Percentiles rank a stretch among this genome's conserved stretches.
Conservation (phyloP, 1,139 yeast species). For the Kodamaea plutei region DNA sequence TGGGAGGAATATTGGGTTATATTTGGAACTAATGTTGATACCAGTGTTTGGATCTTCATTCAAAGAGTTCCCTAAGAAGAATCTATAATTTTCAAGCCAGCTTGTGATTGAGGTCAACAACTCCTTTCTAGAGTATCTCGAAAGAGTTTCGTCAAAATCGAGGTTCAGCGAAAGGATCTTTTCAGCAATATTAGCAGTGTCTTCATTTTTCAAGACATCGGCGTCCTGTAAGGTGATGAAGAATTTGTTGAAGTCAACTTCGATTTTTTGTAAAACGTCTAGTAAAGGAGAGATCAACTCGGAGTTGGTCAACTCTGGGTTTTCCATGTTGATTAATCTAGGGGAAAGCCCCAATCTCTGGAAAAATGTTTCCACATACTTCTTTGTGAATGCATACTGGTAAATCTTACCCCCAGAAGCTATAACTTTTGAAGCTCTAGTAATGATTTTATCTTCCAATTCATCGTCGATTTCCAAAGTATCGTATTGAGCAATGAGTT, state of each 20-base stretch:
- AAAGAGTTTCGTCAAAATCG: constrained; percentile 18
- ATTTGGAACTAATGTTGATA: constrained; percentile 39
- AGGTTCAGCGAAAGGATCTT: constrained; percentile 25
- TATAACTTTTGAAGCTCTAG: constrained; percentile 64
- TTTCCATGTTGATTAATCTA: constrained; percentile 32
- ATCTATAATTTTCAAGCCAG: constrained; percentile 41
- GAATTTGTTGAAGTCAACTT: constrained; percentile 77
- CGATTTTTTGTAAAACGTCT: constrained; percentile 55
- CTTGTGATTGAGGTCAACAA: constrained; percentile 26
- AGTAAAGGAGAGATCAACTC: constrained; percentile 58
- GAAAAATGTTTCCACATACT: constrained; percentile 58
- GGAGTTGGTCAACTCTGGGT: constrained; percentile 37
- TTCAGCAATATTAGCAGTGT: constrained; percentile 24
- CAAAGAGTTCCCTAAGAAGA: constrained; percentile 30
- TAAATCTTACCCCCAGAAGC: constrained; percentile 63
- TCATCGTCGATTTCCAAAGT: constrained; percentile 38
- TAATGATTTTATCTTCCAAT: constrained; percentile 48
- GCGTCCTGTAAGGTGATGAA: constrained; percentile 59
- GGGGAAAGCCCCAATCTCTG: constrained; percentile 62
- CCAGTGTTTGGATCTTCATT: constrained; percentile 22
- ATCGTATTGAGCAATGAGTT: constrained; percentile 39
- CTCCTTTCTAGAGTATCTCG: constrained; percentile 29
- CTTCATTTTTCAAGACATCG: constrained; percentile 12
- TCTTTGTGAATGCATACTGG: constrained; percentile 55
- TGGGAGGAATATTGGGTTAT: constrained; percentile 80